Percentiles rank a stretch among this genome's conserved stretches.
Evolutionary conservation across 805 yeast species (phyloP).

Genomic region (Ogataea angusta): DNA sequence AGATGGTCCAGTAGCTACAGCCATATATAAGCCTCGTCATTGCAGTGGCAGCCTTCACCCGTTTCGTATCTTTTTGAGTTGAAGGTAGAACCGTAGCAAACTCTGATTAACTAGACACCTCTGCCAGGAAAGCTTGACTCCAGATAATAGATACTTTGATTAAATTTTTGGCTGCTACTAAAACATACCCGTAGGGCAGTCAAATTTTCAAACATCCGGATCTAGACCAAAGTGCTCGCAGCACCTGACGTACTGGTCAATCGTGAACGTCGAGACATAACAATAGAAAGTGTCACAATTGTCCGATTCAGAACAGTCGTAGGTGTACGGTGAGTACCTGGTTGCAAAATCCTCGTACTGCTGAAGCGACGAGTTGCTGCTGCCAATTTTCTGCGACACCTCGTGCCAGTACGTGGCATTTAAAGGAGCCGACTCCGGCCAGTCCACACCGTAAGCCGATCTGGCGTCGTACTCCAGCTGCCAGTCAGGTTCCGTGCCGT

Average conservation of each 20-base stretch:
- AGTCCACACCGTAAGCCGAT: constrained; percentile 49
- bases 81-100: too few relatives aligned
- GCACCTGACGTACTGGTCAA: constrained; percentile 32
- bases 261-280: constrained; percentile 35
- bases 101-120: too few relatives aligned
- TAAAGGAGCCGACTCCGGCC: constrained; percentile 60
- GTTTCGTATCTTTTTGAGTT: too few relatives aligned
- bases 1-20: too few relatives aligned
- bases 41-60: too few relatives aligned
- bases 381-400: constrained; percentile 45
- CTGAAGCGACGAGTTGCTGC: constrained; percentile 45
- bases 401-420: constrained; percentile 68
- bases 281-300: constrained; percentile 46
- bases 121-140: too few relatives aligned
- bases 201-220: constrained; percentile 1
- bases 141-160: too few relatives aligned
- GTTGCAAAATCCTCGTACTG: constrained; percentile 45
- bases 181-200: too few relatives aligned
- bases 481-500: constrained; percentile 62
- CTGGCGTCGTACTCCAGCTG: constrained; percentile 62
- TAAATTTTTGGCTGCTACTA: too few relatives aligned
- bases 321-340: constrained; percentile 54
- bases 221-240: constrained; percentile 4
- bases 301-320: constrained; percentile 47
- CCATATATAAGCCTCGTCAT: too few relatives aligned